Percentiles rank a stretch among this genome's conserved stretches.
These are phyloP conservation scores for Phytophthora brassicae DNA, from an alignment of 352 stramenopile species.

Conservation along the genomic window DNA sequence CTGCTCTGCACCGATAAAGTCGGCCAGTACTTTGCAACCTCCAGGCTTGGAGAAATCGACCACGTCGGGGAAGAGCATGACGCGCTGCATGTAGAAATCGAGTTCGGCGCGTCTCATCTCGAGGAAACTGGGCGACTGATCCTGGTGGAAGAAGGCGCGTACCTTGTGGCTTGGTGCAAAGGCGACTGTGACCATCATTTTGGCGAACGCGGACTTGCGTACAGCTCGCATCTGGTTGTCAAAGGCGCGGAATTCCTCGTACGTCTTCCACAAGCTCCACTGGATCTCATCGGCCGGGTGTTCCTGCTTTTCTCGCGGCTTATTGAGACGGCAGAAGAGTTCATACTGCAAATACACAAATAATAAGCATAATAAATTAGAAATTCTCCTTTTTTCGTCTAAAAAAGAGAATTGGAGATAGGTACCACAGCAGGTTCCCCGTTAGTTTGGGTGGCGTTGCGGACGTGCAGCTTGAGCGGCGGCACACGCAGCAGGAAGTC, in stretches of 20 bases:
- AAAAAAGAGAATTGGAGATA: neutral
- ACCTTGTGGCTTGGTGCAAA: slow-evolving; percentile 71
- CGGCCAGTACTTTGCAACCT: slow-evolving; percentile 61
- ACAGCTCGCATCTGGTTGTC: slow-evolving; percentile 61
- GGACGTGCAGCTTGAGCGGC: slow-evolving; percentile 63
- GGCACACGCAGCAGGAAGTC: slow-evolving; percentile 46
- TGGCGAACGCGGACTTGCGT: slow-evolving; percentile 56
- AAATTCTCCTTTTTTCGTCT: slow-evolving; percentile 1
- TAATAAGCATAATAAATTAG: no score
- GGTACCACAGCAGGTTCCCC: slow-evolving; percentile 55
- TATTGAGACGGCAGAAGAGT: slow-evolving; percentile 52
- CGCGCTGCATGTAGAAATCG: slow-evolving; percentile 84
- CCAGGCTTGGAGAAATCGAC: slow-evolving; percentile 53
- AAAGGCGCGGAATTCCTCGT: slow-evolving; percentile 78
- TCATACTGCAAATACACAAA: slow-evolving; percentile 41
- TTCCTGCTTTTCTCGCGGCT: slow-evolving; percentile 41
- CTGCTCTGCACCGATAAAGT: slow-evolving; percentile 58
- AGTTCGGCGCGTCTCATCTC: slow-evolving; percentile 78
- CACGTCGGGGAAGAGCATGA: slow-evolving; percentile 75
- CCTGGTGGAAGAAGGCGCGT: slow-evolving; percentile 75
- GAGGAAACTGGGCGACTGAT: slow-evolving; percentile 66
- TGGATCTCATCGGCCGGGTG: slow-evolving; percentile 43
- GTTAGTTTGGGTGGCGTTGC: slow-evolving; percentile 58
- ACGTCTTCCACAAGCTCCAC: slow-evolving; percentile 81
- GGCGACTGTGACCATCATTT: slow-evolving; percentile 84